Evolutionary conservation across 371 early-diverging fungal genomes (phyloP).

Genomic region (Syncephalastrum sp.): DNA sequence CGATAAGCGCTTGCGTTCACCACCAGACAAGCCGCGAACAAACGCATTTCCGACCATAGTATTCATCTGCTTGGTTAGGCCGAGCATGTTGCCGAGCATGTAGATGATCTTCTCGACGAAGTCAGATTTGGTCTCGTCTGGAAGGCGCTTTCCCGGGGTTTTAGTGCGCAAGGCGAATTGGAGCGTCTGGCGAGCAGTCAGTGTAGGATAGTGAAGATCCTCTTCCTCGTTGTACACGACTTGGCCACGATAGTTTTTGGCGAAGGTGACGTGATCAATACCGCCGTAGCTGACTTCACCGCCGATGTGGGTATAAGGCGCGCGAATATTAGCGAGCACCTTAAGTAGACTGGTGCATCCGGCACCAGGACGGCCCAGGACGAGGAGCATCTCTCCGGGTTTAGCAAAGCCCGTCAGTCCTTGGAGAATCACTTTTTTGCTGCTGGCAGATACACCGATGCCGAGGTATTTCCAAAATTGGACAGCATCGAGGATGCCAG

Average conservation of each 20-base stretch:
- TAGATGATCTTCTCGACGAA: conserved; percentile 26
- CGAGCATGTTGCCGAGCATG: conserved; percentile 44
- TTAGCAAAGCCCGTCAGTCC: conserved; percentile 54
- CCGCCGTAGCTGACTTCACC: conserved; percentile 45
- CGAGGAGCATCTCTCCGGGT: conserved; percentile 70
- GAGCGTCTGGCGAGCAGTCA: conserved; percentile 50
- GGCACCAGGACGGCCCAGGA: conserved; percentile 68
- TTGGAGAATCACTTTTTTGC: conserved; percentile 38
- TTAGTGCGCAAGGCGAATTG: conserved; percentile 47
- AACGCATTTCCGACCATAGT: conserved; percentile 68
- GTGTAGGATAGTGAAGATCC: conserved; percentile 45
- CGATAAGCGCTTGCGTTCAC: conserved; percentile 69
- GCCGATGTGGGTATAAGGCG: conserved; percentile 46
- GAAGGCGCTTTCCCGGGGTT: conserved; percentile 41
- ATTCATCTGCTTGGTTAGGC: conserved; percentile 56
- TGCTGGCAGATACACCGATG: not conserved
- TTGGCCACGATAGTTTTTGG: conserved; percentile 35
- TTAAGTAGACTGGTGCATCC: conserved; percentile 67
- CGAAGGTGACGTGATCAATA: conserved; percentile 33
- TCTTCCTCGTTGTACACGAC: conserved; percentile 52
- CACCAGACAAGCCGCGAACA: conserved; percentile 68
- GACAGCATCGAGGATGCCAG: conserved; percentile 1
- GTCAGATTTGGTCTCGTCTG: conserved; percentile 16
- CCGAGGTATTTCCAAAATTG: conserved; percentile 28
- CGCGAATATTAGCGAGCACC: conserved; percentile 62